Conservation (phyloP, 257 asterid genomes). For the Cynanchum wilfordii region DNA sequence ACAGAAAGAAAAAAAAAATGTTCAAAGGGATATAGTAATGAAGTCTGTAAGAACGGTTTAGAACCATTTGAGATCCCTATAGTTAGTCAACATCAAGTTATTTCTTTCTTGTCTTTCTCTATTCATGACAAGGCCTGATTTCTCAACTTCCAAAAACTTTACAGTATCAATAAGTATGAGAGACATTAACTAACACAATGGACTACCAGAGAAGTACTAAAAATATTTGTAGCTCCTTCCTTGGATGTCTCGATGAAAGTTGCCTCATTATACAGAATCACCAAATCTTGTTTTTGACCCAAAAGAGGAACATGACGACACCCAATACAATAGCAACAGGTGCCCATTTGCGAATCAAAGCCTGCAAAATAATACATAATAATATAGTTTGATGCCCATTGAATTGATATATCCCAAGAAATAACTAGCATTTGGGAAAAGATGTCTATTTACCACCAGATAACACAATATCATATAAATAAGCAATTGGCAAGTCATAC, state of each 20-base stretch:
- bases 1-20: neutral
- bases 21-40: neutral
- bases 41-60: neutral
- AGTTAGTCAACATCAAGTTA: neutral
- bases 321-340: constrained; percentile 87
- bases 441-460: neutral
- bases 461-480: neutral
- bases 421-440: neutral
- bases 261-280: constrained; percentile 29
- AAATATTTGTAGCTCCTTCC: neutral
- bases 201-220: neutral
- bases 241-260: neutral
- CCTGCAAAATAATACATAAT: constrained; percentile 35
- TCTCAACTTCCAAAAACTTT: neutral
- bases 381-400: constrained; percentile 2
- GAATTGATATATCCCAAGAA: constrained; percentile 9
- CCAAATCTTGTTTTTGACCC: constrained; percentile 84
- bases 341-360: constrained; percentile 91
- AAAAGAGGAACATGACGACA: constrained; percentile 75
- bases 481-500: neutral
- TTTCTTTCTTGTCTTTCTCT: neutral
- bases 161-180: no score
- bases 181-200: neutral
- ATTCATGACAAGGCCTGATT: constrained; percentile 9
- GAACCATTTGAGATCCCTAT: neutral